These are phyloP conservation scores for Nothomitra cinnamomea DNA, from an alignment of 2,329 filamentous ascomycete genomes.

Conservation along the genomic window DNA sequence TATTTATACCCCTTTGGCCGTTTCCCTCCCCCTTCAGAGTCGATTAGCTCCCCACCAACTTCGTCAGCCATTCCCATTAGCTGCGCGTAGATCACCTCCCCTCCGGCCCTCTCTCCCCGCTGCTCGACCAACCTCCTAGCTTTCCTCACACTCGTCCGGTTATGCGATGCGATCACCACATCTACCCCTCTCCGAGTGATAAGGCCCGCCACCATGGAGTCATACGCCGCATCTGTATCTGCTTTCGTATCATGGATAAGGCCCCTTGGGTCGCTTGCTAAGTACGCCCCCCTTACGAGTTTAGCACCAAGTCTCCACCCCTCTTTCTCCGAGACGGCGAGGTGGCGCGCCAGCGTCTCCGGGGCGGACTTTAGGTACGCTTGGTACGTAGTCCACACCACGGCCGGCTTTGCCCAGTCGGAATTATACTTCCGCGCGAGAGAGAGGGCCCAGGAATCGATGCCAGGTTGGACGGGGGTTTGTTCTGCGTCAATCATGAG, in stretches of 20 bases:
- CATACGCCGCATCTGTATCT: conserved; percentile 55
- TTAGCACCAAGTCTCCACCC: conserved; percentile 35
- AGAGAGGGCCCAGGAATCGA: conserved; percentile 35
- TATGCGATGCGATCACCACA: conserved; percentile 71
- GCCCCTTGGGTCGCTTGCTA: conserved; percentile 29
- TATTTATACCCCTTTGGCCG: conserved; percentile 35
- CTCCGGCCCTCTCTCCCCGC: conserved; percentile 24
- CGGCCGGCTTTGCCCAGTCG: conserved; percentile 19
- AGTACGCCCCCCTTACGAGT: conserved; percentile 36
- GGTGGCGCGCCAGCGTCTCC: conserved; percentile 27
- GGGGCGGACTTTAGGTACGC: conserved; percentile 34
- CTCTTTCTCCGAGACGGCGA: conserved; percentile 27
- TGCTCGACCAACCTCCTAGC: conserved; percentile 22
- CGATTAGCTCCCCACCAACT: conserved; percentile 37
- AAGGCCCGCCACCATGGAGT: conserved; percentile 50
- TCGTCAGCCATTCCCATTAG: conserved; percentile 95
- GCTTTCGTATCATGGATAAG: conserved; percentile 41
- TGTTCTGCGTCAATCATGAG: conserved; percentile 38
- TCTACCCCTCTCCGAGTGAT: conserved; percentile 37
- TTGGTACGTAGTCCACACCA: conserved; percentile 35
- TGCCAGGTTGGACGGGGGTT: conserved; percentile 31
- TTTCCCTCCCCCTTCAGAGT: conserved; percentile 19
- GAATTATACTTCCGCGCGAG: conserved; percentile 36
- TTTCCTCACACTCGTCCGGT: conserved; percentile 48
- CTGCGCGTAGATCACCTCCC: conserved; percentile 50